These are phyloP conservation scores for Tricholoma sp. DNA, from an alignment of 768 basidiomycete species.

Conservation along the genomic window DNA sequence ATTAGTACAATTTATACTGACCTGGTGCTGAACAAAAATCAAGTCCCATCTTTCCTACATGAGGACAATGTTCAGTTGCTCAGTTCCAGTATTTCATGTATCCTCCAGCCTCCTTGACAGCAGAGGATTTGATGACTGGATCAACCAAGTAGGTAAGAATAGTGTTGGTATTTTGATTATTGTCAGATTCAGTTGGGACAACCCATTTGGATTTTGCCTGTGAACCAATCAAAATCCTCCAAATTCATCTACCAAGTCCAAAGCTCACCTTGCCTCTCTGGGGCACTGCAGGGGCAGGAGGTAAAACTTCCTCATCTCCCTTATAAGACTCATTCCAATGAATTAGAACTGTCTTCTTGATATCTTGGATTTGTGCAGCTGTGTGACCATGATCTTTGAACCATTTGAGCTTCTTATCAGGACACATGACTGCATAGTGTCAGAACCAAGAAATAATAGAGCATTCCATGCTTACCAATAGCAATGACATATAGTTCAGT, in stretches of 20 bases:
- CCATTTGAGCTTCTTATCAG: constrained; percentile 1
- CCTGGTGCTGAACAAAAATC: constrained; percentile 12
- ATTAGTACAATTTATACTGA: background rate
- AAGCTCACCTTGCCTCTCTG: background rate
- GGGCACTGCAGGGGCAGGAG: background rate
- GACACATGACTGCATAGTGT: constrained; percentile 21
- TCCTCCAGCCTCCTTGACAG: constrained; percentile 10
- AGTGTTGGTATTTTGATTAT: background rate
- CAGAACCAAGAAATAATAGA: constrained; percentile 8
- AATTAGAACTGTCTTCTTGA: background rate
- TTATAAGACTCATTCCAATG: background rate
- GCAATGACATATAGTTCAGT: constrained; percentile 15
- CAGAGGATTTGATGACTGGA: background rate
- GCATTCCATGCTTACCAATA: constrained; percentile 9
- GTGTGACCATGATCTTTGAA: constrained; percentile 1
- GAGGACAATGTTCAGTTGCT: constrained; percentile 1
- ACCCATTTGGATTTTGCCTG: background rate
- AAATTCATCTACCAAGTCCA: background rate
- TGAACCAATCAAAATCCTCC: background rate
- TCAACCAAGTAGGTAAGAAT: constrained; percentile 8
- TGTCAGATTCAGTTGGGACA: background rate
- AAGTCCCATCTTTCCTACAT: constrained; percentile 7
- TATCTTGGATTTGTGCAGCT: constrained; percentile 1
- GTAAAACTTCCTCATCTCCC: background rate
- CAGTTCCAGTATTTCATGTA: constrained; percentile 8